Conservation (phyloP, 345 rosid genomes). For the Bruguiera parviflora region DNA sequence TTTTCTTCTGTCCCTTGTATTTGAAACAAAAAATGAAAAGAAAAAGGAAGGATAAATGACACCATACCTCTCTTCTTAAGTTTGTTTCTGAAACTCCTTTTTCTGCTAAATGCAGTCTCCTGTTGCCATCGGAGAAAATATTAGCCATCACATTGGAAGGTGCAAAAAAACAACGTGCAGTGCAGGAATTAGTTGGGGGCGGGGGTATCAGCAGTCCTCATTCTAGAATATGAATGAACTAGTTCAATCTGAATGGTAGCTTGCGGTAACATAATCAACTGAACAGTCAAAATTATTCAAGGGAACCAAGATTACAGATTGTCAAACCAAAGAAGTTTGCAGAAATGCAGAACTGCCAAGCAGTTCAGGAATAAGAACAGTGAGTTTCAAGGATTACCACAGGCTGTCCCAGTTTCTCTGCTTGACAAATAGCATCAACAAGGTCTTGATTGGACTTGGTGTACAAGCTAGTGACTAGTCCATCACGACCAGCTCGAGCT, state of each 20-base stretch:
- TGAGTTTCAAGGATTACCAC: conserved; percentile 53
- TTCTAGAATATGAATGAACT: too few species aligned
- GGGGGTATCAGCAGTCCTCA: too few species aligned
- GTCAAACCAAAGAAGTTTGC: not conserved
- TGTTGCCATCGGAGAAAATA: conserved; percentile 26
- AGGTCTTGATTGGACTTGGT: conserved; percentile 70
- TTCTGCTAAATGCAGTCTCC: conserved; percentile 74
- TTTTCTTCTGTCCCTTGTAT: not conserved
- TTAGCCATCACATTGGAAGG: conserved; percentile 10
- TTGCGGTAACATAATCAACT: not conserved
- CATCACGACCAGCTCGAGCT: conserved; percentile 93
- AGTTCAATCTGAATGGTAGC: not conserved
- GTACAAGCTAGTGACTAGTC: conserved; percentile 87
- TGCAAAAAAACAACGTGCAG: not conserved
- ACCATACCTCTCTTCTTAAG: conserved; percentile 56
- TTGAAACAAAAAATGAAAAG: not conserved
- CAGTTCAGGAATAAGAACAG: not conserved
- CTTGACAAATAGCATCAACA: conserved; percentile 73
- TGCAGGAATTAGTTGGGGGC: not conserved
- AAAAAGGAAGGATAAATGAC: not conserved
- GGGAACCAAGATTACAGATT: not conserved
- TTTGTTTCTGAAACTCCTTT: conserved; percentile 74
- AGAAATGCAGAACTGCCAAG: not conserved
- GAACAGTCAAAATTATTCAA: not conserved
- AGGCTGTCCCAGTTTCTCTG: conserved; percentile 66